phyloP scores from a whole-genome alignment of 495 filamentous ascomycete genomes.

The Tetracladium setigerum region DNA sequence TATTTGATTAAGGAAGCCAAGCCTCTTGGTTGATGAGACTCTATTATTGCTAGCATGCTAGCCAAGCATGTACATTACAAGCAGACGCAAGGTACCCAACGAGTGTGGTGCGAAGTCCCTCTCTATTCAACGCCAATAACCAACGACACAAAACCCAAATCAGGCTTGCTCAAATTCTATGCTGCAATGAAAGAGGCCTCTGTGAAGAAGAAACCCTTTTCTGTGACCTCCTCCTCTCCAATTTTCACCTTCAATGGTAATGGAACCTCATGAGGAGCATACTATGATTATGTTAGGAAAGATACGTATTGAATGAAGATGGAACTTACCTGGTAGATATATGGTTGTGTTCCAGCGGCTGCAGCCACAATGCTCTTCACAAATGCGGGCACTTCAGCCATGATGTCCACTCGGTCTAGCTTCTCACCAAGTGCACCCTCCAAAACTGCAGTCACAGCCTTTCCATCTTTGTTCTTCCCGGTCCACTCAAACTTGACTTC shows the following conservation, averaged over 20 bases:
- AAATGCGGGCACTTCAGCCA: constrained; percentile 92
- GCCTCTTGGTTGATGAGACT: constrained; percentile 19
- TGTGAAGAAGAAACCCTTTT: constrained; percentile 69
- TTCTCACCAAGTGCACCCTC: constrained; percentile 61
- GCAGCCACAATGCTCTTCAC: constrained; percentile 86
- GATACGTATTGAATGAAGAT: not conserved
- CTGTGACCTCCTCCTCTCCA: constrained; percentile 64
- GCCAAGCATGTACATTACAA: not conserved
- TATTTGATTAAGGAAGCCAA: constrained; percentile 6
- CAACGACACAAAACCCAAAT: constrained; percentile 6
- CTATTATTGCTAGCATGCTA: constrained; percentile 11
- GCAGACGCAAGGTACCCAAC: constrained; percentile 17
- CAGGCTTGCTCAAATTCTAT: constrained; percentile 3
- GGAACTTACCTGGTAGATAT: constrained; percentile 82
- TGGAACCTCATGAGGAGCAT: constrained; percentile 44
- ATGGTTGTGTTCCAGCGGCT: constrained; percentile 86
- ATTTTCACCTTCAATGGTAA: constrained; percentile 74
- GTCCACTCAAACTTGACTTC: constrained; percentile 70
- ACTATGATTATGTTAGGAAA: constrained; percentile 42
- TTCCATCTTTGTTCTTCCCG: constrained; percentile 69
- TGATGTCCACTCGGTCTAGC: constrained; percentile 84
- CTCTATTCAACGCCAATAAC: constrained; percentile 17
- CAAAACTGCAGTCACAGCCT: constrained; percentile 58
- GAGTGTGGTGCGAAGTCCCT: constrained; percentile 16
- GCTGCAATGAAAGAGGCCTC: constrained; percentile 86